Evolutionary conservation across 2,329 filamentous ascomycete species (phyloP), one percentile per base, ranked within the genome.

Genomic region (Aureobasidium musti): DNA sequence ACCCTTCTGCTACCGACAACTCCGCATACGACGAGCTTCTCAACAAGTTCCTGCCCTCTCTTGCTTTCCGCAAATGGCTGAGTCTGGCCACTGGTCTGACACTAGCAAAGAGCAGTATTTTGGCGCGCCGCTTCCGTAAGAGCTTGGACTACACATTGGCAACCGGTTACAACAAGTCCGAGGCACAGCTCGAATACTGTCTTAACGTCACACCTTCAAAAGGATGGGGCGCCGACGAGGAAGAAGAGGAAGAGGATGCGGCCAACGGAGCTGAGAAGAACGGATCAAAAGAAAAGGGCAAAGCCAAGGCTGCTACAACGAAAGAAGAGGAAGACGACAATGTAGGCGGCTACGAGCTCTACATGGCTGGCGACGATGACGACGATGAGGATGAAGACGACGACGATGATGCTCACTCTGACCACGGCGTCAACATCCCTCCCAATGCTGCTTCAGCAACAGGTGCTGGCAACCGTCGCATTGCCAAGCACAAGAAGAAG

Each of bases 121-220:
- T 96, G n/a, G 91, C 91, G 0, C 87, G 95, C 26, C 87, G 93
- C 39, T 99, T 99, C 82, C 87, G 95, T 10, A 87, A 87, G 56
- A 92, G 95, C 6, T 80, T 88, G 69, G 95, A 99, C 79, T 99
- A 99, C 76, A 96, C 94, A 2, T 86, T 99, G 23, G 95, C 95
- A 1, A 97, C 91, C 23, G 89, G 90, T 26, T 92, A 96, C 74
- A 89, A 84, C 37, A 83, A 86, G 33, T 83, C 86, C 60, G 85
- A 91, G 72, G 86, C 92, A 14, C 89, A 92, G 54, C 81, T 99
- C 3, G 95, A 99, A 77, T 84, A 97, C 63, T 96, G 92, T 67
- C 83, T 99, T 2, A 89, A 91, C 50, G 84, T 98, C 68, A 98
- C 95, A 4, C 92, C 95, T 0, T 92, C 89, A 0, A 78, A 82